Evolutionary conservation across 805 yeast species (phyloP).

Genomic region (Myxozyma mucilagina): DNA sequence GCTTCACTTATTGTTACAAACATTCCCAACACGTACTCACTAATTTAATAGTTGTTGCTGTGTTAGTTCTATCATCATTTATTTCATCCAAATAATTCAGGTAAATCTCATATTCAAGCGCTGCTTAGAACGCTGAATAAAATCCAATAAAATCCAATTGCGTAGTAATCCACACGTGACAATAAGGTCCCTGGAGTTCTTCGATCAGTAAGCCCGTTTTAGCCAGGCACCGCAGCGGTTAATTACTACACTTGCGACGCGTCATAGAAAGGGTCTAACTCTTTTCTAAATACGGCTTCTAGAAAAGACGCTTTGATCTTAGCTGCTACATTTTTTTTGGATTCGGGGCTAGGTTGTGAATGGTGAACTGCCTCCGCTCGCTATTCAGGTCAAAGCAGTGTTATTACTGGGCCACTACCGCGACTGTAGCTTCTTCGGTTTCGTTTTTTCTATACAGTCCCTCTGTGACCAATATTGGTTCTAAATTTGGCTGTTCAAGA

Average conservation of each 20-base stretch:
- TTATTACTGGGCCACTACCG: conserved; percentile 32
- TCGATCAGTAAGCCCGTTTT: too few relatives aligned
- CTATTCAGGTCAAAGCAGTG: conserved; percentile 18
- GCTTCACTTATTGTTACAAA: too few relatives aligned
- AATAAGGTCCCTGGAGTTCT: not conserved
- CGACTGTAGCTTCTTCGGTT: conserved; percentile 29
- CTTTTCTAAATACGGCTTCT: not conserved
- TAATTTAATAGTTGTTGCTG: too few relatives aligned
- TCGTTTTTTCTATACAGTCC: conserved; percentile 17
- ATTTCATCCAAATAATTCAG: too few relatives aligned
- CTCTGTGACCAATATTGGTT: not conserved
- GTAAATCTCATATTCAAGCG: too few relatives aligned
- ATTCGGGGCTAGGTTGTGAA: conserved; percentile 3
- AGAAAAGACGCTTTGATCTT: too few relatives aligned
- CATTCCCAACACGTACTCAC: too few relatives aligned
- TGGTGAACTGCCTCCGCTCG: conserved; percentile 17
- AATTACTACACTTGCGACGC: not conserved
- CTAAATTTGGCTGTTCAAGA: conserved; percentile 6
- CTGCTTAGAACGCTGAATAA: too few relatives aligned
- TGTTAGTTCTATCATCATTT: too few relatives aligned
- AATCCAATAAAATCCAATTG: not conserved
- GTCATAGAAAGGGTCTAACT: not conserved
- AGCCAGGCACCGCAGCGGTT: too few relatives aligned
- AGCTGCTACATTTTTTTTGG: not conserved
- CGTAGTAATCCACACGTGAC: not conserved